A percentile compares a stretch with the other conserved stretches of the same genome.
Evolutionary conservation across 176 grass and related monocot species (phyloP).

Genomic region (Rhynchospora breviuscula): DNA sequence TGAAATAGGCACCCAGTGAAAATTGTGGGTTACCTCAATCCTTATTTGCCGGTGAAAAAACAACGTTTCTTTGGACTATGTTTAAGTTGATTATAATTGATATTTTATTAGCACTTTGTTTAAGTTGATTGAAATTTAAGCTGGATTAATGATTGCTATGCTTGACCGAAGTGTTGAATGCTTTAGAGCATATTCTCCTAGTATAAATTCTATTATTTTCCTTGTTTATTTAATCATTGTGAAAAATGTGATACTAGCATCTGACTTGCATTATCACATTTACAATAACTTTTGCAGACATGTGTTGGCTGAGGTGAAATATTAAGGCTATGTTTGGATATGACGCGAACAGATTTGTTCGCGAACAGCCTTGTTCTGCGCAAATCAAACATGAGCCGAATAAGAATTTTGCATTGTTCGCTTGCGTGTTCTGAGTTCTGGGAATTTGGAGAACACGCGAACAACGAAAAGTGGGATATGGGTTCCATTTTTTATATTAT

Average conservation of each 20-base stretch:
- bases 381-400: no score
- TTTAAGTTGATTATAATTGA: no score
- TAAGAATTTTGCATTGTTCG: no score
- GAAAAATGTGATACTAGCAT: not conserved
- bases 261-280: not conserved
- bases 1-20: no score
- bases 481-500: no score
- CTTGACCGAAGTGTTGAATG: not conserved
- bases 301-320: slow-evolving; percentile 27
- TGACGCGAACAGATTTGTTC: no score
- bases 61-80: no score
- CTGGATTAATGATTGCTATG: not conserved
- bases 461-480: no score
- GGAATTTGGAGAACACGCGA: no score
- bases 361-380: no score
- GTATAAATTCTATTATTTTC: not conserved
- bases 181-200: not conserved
- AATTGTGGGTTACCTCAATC: not conserved
- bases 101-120: not conserved
- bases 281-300: slow-evolving; percentile 20
- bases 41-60: not conserved
- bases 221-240: not conserved
- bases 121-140: not conserved
- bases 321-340: no score
- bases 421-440: no score